Base-by-base conservation (phyloP, 2,329 filamentous ascomycete genomes). In the Botrytis paeoniae region DNA sequence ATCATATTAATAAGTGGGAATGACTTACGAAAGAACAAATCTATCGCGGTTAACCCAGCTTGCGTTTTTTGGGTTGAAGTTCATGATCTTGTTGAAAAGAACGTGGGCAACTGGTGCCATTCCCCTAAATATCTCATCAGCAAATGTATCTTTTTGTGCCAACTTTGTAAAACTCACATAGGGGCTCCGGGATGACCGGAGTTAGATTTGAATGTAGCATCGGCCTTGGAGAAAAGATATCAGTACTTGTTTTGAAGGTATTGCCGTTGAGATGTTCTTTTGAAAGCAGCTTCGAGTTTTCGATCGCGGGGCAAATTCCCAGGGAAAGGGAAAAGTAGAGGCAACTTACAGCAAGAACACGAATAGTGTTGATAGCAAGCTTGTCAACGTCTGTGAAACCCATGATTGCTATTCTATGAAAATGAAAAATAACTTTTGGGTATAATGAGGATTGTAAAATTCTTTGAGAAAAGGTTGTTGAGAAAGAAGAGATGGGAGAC, bases 21-120 rank as follows among this genome's bases (percentile, higher is more conserved):
- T 25, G 2, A 92, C 95, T 89, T 89, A 98, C 95, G 96, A 99
- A 83, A 99, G 94, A 76, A 99, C 94, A 82, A 99, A 99, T 84
- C 96, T 93, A 86, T 99, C 96, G 82, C 96, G 92, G 90, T 98
- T 98, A 81, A 96, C 82, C 95, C 95, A 99, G 78, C 94, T 88
- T 80, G 96, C 93, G 90, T 97, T 98, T 92, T 98, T 97, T 81
- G 96, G 96, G 92, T 98, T 99, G 90, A 98, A 99, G 84, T 86
- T 97, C 94, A 99, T 94, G 89, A 98, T 97, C 85, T 96, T 97
- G 90, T 97, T 97, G 88, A 93, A 99, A 78, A 99, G 90, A 81
- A 98, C 94, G 89, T 98, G 96, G 84, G 96, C 92, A 82, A 95
- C 91, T 76, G 96, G 95, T 82, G 96, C 96, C 93, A 98, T 89